Base-by-base conservation (phyloP, 2,329 filamentous ascomycete genomes). In the Parascedosporium putredinis region DNA sequence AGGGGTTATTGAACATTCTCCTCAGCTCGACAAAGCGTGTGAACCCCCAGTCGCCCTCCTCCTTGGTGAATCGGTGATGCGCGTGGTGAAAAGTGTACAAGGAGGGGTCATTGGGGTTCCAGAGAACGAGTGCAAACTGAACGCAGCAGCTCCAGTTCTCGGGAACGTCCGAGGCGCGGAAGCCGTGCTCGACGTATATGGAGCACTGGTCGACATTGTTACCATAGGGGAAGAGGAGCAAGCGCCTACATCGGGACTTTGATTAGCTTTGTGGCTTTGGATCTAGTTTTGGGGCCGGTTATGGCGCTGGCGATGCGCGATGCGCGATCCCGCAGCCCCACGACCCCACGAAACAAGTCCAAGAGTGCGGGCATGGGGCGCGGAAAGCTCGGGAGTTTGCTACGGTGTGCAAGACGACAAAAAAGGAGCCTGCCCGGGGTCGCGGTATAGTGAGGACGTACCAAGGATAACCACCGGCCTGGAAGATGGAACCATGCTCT, bases 21-120 rank as follows among this genome's bases (percentile, higher is more conserved):
- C 88, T 78, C 46, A 95, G 76, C 64, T 97, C 93, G 10, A 89
- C 82, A 62, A 97, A 98, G 50, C 91, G 76, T n/a, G 93, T 98
- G 65, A 98, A 98, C 1, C 93, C 93, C 93, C 93, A 98, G 60
- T 98, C 93, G 22, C 88, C 89, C 66, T 98, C 93, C 40, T 97
- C 93, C 55, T 86, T 87, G 3, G 89, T 97, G 66, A 97, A 98
- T 52, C 93, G 85, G 64, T 98, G 93, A 58, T 90, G 88, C n/a
- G 93, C 93, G 40, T 73, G 78, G 71, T 88, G 83, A 59, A 95
- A 86, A 47, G 76, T 75, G 64, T 85, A 88, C 58, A 96, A 78
- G 54, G 81, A 82, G n/a, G 93, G 91, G 59, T 96, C 88, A 61
- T 91, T 88, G 43, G 85, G 84, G 65, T 97, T 98, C 84, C 88